Conservation (phyloP, 23 red algal genomes). For the Gracilaria domingensis region DNA sequence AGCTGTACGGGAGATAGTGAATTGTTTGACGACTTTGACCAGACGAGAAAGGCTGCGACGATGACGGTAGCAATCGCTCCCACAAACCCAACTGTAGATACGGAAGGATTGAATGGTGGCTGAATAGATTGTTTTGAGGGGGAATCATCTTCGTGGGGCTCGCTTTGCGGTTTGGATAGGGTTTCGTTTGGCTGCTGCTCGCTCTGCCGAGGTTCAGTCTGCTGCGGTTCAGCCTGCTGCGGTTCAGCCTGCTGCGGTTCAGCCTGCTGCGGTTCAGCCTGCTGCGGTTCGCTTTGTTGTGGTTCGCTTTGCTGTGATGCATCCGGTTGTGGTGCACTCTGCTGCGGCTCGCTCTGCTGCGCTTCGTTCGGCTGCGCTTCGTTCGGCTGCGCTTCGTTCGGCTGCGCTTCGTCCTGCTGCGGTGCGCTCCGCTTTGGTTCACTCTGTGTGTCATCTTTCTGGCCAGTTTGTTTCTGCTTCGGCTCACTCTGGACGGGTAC, state of each 20-base stretch:
- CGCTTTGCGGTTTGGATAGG: neutral
- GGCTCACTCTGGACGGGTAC: neutral
- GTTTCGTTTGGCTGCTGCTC: neutral
- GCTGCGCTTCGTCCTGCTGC: neutral
- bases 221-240: neutral
- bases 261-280: neutral
- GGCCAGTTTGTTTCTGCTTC: too few relatives aligned
- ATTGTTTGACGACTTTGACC: conserved; percentile 13
- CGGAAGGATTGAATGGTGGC: conserved; percentile 19
- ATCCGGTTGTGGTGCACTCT: neutral
- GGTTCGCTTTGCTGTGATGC: neutral
- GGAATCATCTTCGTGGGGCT: neutral
- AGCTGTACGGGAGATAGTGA: neutral
- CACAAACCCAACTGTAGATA: conserved; percentile 17
- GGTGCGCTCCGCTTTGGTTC: neutral
- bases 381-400: neutral
- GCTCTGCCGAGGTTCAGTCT: neutral
- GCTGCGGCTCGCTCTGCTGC: neutral
- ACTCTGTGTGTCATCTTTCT: neutral
- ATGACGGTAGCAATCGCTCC: neutral
- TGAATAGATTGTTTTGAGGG: neutral
- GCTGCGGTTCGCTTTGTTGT: neutral
- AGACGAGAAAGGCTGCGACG: conserved; percentile 1
- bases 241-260: neutral
- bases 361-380: neutral